These are phyloP conservation scores for Acrocalymma vagum DNA, from an alignment of 2,329 filamentous ascomycete genomes.

Conservation along the genomic window DNA sequence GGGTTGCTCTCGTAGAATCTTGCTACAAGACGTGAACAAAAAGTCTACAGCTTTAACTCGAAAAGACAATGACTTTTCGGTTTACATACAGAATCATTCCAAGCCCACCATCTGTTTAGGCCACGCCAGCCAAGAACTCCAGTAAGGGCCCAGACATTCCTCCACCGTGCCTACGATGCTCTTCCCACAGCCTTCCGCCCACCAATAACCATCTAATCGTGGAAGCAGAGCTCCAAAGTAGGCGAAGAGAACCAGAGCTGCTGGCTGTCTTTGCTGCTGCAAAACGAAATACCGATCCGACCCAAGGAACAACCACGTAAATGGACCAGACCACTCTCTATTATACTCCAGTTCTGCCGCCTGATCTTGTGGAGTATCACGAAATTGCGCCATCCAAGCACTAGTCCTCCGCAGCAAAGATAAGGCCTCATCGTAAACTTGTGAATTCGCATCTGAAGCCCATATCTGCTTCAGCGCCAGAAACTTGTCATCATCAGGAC, in stretches of 20 bases:
- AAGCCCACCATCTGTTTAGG: constrained; percentile 13
- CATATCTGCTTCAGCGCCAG: constrained; percentile 15
- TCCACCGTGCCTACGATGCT: constrained; percentile 23
- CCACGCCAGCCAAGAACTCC: constrained; percentile 21
- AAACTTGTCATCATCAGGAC: constrained; percentile 15
- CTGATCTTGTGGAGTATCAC: not conserved
- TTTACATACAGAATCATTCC: too few relatives aligned
- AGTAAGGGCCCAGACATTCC: constrained; percentile 24
- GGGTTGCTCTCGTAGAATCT: too few relatives aligned
- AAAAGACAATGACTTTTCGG: too few relatives aligned
- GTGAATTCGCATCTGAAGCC: constrained; percentile 7
- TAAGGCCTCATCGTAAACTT: constrained; percentile 16
- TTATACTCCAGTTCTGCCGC: constrained; percentile 17
- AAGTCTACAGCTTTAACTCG: too few relatives aligned
- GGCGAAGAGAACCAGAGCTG: constrained; percentile 26
- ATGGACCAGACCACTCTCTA: constrained; percentile 21
- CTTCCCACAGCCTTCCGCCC: constrained; percentile 29
- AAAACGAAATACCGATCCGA: constrained; percentile 21
- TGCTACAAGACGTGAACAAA: too few relatives aligned
- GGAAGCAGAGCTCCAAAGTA: constrained; percentile 24
- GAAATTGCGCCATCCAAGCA: constrained; percentile 21
- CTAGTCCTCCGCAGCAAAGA: constrained; percentile 15
- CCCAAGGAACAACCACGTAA: constrained; percentile 23
- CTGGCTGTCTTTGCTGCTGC: constrained; percentile 25
- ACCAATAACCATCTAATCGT: constrained; percentile 21